Percentiles rank a stretch among this genome's conserved stretches.
These are phyloP conservation scores for Tricholoma sp. DNA, from an alignment of 768 basidiomycete species.

Conservation along the genomic window DNA sequence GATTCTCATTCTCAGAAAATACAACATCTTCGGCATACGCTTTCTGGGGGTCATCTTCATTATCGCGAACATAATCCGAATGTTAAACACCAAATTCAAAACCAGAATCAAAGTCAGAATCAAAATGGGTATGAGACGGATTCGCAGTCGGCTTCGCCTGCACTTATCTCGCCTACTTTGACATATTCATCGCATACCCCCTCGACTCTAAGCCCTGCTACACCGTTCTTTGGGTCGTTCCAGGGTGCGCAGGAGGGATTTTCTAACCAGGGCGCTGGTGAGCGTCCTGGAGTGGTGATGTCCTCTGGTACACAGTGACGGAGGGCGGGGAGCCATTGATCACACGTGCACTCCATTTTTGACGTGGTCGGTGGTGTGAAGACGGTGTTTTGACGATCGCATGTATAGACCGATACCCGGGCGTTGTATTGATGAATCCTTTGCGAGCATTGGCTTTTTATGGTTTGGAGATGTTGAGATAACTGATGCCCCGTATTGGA, in stretches of 20 bases:
- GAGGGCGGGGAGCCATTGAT: slow-evolving; percentile 8
- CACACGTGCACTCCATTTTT: too few species aligned
- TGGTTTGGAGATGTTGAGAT: background rate
- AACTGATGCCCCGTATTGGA: too few species aligned
- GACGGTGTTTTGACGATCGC: background rate
- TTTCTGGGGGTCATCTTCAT: background rate
- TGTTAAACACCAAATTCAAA: slow-evolving; percentile 6
- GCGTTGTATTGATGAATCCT: background rate
- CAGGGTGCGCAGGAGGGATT: slow-evolving; percentile 10
- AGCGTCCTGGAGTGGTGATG: background rate
- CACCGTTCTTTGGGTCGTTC: slow-evolving; percentile 67
- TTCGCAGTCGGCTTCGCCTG: slow-evolving; percentile 28
- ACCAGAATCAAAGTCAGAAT: slow-evolving; percentile 5
- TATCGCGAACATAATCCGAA: slow-evolving; percentile 14
- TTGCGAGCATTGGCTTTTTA: background rate
- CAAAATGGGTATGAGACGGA: slow-evolving; percentile 1
- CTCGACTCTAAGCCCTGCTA: slow-evolving; percentile 64
- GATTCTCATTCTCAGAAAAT: slow-evolving; percentile 5
- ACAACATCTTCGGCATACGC: background rate
- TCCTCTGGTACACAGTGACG: background rate
- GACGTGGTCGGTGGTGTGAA: too few species aligned
- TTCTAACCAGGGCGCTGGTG: background rate
- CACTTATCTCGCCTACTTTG: slow-evolving; percentile 60
- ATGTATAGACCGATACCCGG: background rate
- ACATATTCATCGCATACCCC: slow-evolving; percentile 64